These are phyloP conservation scores for Fraxinus sp. DNA, from an alignment of 305 asterid genomes.

Conservation along the genomic window DNA sequence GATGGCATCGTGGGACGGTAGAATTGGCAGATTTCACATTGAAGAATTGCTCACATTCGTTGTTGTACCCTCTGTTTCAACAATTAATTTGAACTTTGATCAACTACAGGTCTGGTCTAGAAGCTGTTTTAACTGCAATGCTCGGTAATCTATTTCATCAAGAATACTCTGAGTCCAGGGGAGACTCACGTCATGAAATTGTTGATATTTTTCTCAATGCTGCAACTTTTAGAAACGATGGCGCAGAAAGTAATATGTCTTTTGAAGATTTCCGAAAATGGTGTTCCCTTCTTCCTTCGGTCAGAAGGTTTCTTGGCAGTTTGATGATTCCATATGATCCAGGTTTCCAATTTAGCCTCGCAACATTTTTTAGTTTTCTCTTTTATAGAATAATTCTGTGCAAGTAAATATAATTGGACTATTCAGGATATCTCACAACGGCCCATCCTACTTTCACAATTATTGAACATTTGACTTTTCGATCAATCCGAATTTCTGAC, in stretches of 20 bases:
- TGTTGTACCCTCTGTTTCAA: not conserved
- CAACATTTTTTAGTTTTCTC: not conserved
- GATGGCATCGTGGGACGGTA: slow-evolving; percentile 78
- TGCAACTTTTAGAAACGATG: slow-evolving; percentile 43
- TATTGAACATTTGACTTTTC: not conserved
- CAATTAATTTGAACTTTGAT: slow-evolving; percentile 14
- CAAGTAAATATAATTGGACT: not conserved
- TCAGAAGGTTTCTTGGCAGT: slow-evolving; percentile 71
- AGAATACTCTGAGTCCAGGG: slow-evolving; percentile 42
- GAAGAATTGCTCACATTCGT: slow-evolving; percentile 9
- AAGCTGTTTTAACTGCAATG: slow-evolving; percentile 63
- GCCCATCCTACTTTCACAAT: not conserved
- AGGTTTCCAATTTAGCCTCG: slow-evolving; percentile 45
- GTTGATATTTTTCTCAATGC: slow-evolving; percentile 52
- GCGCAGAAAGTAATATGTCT: slow-evolving; percentile 45
- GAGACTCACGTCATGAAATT: slow-evolving; percentile 40
- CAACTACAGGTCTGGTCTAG: slow-evolving; percentile 73
- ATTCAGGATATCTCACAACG: not conserved
- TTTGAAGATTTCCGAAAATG: slow-evolving; percentile 73
- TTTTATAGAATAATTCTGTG: not conserved
- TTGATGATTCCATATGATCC: slow-evolving; percentile 64
- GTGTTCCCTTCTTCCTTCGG: slow-evolving; percentile 80
- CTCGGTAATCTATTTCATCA: slow-evolving; percentile 50
- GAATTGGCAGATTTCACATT: slow-evolving; percentile 6
- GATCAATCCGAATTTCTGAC: not conserved